Percentiles rank a stretch among this genome's conserved stretches.
Conservation (phyloP, 352 stramenopile genomes). For the Phytophthora cactorum region DNA sequence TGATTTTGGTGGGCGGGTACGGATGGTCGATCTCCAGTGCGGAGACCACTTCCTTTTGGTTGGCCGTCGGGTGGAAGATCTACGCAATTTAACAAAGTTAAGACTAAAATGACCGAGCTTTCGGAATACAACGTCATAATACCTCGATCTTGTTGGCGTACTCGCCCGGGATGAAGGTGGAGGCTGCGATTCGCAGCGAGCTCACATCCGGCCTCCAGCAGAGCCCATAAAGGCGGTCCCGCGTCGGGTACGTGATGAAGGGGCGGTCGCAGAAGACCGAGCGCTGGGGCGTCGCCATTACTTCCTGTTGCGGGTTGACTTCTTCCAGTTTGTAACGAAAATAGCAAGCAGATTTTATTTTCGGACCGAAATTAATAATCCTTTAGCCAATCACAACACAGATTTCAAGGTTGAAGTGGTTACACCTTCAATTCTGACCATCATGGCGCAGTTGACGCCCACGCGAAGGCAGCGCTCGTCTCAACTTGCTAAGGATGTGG, state of each 20-base stretch:
- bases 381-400: slow-evolving; percentile 17
- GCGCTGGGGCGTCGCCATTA: slow-evolving; percentile 33
- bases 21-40: slow-evolving; percentile 82
- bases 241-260: slow-evolving; percentile 77
- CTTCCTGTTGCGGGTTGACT: not conserved
- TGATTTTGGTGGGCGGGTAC: slow-evolving; percentile 89
- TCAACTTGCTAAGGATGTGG: not conserved
- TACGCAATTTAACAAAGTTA: slow-evolving; percentile 23
- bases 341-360: not conserved
- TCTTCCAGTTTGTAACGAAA: slow-evolving; percentile 13
- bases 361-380: not conserved
- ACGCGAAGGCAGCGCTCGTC: not conserved
- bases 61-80: slow-evolving; percentile 66
- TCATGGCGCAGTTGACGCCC: slow-evolving; percentile 6
- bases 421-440: slow-evolving; percentile 3
- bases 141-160: slow-evolving; percentile 92
- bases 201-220: slow-evolving; percentile 73
- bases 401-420: slow-evolving; percentile 17
- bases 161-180: slow-evolving; percentile 83
- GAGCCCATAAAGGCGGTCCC: slow-evolving; percentile 76
- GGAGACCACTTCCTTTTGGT: slow-evolving; percentile 63
- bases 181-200: slow-evolving; percentile 69
- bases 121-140: slow-evolving; percentile 10
- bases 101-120: not conserved
- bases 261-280: slow-evolving; percentile 46